phyloP scores from a whole-genome alignment of 1,139 yeast species.

The Blastobotrys niveus region DNA sequence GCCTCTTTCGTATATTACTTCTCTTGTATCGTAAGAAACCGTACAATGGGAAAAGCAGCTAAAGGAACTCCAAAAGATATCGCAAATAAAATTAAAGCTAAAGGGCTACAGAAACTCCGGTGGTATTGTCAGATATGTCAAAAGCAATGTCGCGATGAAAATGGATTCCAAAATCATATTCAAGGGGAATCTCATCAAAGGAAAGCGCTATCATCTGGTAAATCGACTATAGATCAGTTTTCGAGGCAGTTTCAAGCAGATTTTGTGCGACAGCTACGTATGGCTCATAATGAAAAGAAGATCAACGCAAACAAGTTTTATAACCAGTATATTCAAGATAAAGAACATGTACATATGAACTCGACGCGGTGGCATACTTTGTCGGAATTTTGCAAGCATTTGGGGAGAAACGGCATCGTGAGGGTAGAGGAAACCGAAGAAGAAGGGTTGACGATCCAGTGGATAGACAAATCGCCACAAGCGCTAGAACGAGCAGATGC shows the following conservation, averaged over 20 bases:
- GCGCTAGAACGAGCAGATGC: conserved; percentile 38
- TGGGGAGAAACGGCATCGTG: conserved; percentile 58
- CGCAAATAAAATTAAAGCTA: conserved; percentile 70
- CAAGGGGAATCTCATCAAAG: conserved; percentile 70
- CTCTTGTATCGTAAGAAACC: no score
- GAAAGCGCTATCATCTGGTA: conserved; percentile 42
- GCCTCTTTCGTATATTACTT: no score
- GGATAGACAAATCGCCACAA: conserved; percentile 48
- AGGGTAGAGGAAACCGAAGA: conserved; percentile 46
- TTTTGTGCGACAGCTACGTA: conserved; percentile 57
- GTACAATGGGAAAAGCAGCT: conserved; percentile 56
- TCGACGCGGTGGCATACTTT: conserved; percentile 76
- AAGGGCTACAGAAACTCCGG: conserved; percentile 77
- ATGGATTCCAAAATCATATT: conserved; percentile 87
- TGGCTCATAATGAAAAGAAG: conserved; percentile 74
- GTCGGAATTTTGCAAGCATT: conserved; percentile 60
- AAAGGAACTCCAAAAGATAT: conserved; percentile 77
- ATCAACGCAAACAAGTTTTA: conserved; percentile 81
- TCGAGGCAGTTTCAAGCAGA: conserved; percentile 56
- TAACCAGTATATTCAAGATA: conserved; percentile 73
- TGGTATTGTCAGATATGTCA: conserved; percentile 90
- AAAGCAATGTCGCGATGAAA: conserved; percentile 92
- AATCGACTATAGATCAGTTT: conserved; percentile 51
- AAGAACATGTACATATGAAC: conserved; percentile 83
- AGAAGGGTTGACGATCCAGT: conserved; percentile 46